phyloP scores from a whole-genome alignment of 495 filamentous ascomycete species.

The Halenospora varia region DNA sequence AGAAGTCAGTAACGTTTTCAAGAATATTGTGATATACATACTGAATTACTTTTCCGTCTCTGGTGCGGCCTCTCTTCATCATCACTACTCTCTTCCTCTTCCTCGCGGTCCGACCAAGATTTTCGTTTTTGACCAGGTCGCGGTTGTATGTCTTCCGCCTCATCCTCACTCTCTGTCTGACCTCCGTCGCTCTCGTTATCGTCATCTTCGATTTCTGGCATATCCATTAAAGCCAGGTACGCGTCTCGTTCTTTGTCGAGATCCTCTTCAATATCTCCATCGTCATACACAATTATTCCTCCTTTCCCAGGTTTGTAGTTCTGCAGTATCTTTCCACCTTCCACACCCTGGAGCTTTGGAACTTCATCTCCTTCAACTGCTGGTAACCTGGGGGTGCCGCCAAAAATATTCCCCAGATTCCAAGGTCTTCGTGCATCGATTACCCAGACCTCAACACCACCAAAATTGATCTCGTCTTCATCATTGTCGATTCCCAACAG shows the following conservation, averaged over 20 bases:
- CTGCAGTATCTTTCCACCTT: constrained; percentile 63
- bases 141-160: constrained; percentile 24
- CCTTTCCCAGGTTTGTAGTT: constrained; percentile 71
- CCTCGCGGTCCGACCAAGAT: constrained; percentile 72
- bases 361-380: constrained; percentile 35
- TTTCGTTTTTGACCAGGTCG: constrained; percentile 66
- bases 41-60: constrained; percentile 81
- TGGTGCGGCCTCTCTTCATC: constrained; percentile 58
- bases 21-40: constrained; percentile 41
- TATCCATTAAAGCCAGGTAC: constrained; percentile 75
- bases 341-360: constrained; percentile 42
- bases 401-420: constrained; percentile 93
- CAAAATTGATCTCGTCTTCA: constrained; percentile 43
- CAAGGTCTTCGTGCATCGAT: constrained; percentile 88
- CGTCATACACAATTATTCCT: constrained; percentile 88
- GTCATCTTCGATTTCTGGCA: constrained; percentile 84
- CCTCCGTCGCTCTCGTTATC: constrained; percentile 41
- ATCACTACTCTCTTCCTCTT: constrained; percentile 62
- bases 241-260: constrained; percentile 68
- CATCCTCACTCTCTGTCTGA: constrained; percentile 32
- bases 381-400: constrained; percentile 51
- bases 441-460: constrained; percentile 88
- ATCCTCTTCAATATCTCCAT: constrained; percentile 95
- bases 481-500: constrained; percentile 62
- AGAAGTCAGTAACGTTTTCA: constrained; percentile 17